These are phyloP conservation scores for Trichoderma aggressivum DNA, from an alignment of 2,329 filamentous ascomycete genomes.

Conservation along the genomic window DNA sequence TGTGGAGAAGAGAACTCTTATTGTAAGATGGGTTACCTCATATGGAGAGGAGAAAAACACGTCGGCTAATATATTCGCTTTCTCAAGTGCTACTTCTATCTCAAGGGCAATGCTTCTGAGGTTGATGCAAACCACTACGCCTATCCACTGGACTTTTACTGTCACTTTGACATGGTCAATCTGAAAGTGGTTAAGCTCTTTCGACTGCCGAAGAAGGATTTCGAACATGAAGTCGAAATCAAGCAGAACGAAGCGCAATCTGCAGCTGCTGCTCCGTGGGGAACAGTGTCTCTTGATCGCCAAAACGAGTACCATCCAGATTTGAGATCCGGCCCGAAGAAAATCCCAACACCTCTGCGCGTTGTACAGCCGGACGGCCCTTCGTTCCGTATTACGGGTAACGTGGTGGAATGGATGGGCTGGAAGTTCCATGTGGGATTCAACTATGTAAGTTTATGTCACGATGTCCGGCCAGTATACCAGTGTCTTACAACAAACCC, in stretches of 20 bases:
- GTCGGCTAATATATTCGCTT: not conserved
- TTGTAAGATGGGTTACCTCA: not conserved
- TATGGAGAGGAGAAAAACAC: not conserved
- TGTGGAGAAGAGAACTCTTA: not conserved
- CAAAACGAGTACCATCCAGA: conserved; percentile 1
- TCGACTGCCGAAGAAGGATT: not conserved
- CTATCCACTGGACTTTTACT: not conserved
- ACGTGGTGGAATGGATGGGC: conserved; percentile 56
- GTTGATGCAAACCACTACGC: not conserved
- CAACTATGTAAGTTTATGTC: conserved; percentile 44
- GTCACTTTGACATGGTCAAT: not conserved
- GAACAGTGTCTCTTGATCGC: conserved; percentile 28
- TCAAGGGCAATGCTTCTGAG: not conserved
- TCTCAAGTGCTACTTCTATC: not conserved
- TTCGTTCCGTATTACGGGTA: conserved; percentile 33
- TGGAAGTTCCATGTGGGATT: conserved; percentile 68
- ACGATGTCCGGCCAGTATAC: not conserved
- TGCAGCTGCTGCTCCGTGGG: conserved; percentile 27
- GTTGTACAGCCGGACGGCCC: conserved; percentile 25
- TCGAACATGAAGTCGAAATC: not conserved
- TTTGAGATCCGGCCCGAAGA: not conserved
- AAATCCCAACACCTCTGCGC: conserved; percentile 12
- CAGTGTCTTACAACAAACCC: not conserved
- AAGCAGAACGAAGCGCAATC: not conserved
- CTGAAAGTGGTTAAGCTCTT: not conserved